Base-by-base conservation (phyloP, 306 rosid genomes). In the Oemleria cerasiformis region DNA sequence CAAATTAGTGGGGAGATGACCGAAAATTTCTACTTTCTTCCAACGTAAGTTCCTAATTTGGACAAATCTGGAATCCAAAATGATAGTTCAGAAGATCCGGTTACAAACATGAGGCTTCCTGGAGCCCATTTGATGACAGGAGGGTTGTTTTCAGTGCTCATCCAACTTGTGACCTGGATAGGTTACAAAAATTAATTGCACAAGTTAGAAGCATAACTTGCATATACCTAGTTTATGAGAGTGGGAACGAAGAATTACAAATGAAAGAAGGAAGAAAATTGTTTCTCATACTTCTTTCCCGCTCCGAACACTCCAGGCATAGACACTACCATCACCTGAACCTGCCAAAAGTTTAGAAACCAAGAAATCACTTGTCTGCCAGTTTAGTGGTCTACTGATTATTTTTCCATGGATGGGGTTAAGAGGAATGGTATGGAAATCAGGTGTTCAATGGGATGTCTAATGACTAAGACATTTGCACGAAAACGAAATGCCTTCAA, bases 11-110 rank as follows among this genome's bases (percentile, higher is more conserved):
- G 36, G 8, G 21, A 45, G 68, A 48, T 53, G 40, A 34, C 59
- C n/a, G 21, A 60, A 51, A 17, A 65, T 25, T 81, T 80, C 83
- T 90, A 90, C 81, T 90, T 93, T 76, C 92, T 88, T 67, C 86
- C 96, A 36, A 82, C 97, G 56, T 86, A 89, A 54, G 98, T 83
- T 67, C 95, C 98, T 67, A 89, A 68, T 78, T 94, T 94, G 25
- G 98, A 94, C 83, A 91, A 82, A 84, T 94, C 96, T 5, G 97
- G 98, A 72, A 94, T 59, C 97, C 96, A 94, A 74, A 94, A 94
- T 78, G 98, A 87, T 53, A 91, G 73, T 79, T 89, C 99, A 55
- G 97, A 86, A 15, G 97, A 91, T 59, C 98, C 98, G 14, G 99
- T 87, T 16, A 84, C 92, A 75, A 94, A 94, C 92, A 89, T 89